Evolutionary conservation across 495 filamentous ascomycete genomes (phyloP).

Genomic region (Opeltia flavorubescens): DNA sequence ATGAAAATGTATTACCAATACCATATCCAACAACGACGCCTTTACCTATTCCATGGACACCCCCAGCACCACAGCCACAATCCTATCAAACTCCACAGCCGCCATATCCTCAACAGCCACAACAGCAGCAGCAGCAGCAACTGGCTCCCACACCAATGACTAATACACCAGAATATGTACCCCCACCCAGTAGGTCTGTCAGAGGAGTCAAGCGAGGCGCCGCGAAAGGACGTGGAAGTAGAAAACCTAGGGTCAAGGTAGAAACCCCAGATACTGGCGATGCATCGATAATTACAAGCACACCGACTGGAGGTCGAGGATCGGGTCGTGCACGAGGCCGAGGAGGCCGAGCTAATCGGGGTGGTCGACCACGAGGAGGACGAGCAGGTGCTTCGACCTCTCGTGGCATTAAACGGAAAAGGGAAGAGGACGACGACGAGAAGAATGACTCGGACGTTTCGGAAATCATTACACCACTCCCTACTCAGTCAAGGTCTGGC

Average conservation of each 20-base stretch:
- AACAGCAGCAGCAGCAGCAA: no score
- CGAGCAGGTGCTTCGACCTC: slow-evolving; percentile 5
- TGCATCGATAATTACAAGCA: neutral
- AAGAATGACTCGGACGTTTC: slow-evolving; percentile 34
- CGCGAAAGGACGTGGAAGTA: no score
- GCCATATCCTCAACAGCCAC: neutral
- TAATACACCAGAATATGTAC: neutral
- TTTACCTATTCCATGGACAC: no score
- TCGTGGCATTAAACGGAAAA: slow-evolving; percentile 32
- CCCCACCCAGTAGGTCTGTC: neutral
- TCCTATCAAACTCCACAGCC: neutral
- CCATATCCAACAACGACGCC: no score
- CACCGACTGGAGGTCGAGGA: neutral
- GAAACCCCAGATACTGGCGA: neutral
- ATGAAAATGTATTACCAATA: neutral
- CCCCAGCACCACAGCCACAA: no score
- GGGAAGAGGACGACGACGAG: slow-evolving; percentile 28
- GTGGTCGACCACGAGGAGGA: slow-evolving; percentile 11
- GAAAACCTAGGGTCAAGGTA: neutral
- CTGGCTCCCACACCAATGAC: neutral
- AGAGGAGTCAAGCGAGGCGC: neutral
- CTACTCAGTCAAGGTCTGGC: slow-evolving; percentile 69
- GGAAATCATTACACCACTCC: slow-evolving; percentile 35
- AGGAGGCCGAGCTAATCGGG: slow-evolving; percentile 5
- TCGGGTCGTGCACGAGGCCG: neutral